A percentile compares a stretch with the other conserved stretches of the same genome.
phyloP scores from a whole-genome alignment of 1,139 yeast species.

The Cylindricascospora bacillispora region DNA sequence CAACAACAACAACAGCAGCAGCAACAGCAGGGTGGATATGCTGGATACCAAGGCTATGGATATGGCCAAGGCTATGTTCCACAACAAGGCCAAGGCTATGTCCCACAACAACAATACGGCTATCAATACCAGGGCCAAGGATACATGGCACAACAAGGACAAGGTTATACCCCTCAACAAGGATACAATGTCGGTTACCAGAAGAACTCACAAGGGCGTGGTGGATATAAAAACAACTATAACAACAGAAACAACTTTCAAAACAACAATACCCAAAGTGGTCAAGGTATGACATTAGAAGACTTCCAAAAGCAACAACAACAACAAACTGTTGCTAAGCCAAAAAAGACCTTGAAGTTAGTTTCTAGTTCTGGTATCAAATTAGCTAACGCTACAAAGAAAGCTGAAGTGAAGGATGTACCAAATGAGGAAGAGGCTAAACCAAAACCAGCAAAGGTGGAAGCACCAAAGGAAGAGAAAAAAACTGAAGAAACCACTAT shows the following conservation, averaged over 20 bases:
- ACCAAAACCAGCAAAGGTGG: slow-evolving; percentile 13
- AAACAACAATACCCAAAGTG: slow-evolving; percentile 24
- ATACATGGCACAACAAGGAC: slow-evolving; percentile 1
- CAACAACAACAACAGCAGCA: slow-evolving; percentile 26
- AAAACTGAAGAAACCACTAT: slow-evolving; percentile 5
- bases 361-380: slow-evolving; percentile 56
- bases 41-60: slow-evolving; percentile 5
- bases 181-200: slow-evolving; percentile 9
- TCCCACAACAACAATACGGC: neutral
- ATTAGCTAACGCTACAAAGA: slow-evolving; percentile 47
- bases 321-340: slow-evolving; percentile 30
- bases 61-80: slow-evolving; percentile 1
- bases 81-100: slow-evolving; percentile 1
- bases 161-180: no score
- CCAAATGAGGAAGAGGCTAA: slow-evolving; percentile 22
- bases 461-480: slow-evolving; percentile 6
- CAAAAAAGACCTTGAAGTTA: slow-evolving; percentile 51
- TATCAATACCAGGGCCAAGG: neutral
- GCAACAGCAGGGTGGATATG: slow-evolving; percentile 18
- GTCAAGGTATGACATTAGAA: slow-evolving; percentile 72
- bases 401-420: slow-evolving; percentile 25
- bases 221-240: slow-evolving; percentile 8
- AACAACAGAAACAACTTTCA: slow-evolving; percentile 18
- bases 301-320: slow-evolving; percentile 69
- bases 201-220: slow-evolving; percentile 12